phyloP scores from a whole-genome alignment of 306 rosid species.

The Malus fusca region DNA sequence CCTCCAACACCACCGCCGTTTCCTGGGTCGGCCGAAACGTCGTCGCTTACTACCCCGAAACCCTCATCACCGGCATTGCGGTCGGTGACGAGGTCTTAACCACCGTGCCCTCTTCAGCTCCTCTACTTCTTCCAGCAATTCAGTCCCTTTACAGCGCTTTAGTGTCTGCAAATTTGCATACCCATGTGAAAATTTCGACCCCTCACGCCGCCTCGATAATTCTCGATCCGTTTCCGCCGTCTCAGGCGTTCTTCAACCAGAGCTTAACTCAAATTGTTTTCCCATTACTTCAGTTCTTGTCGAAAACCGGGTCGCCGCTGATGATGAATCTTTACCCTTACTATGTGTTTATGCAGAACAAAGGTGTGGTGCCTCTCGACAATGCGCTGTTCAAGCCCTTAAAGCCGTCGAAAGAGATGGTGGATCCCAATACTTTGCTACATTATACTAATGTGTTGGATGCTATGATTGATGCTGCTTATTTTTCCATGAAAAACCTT shows the following conservation, averaged over 20 bases:
- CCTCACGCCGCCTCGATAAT: constrained; percentile 65
- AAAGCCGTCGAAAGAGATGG: constrained; percentile 71
- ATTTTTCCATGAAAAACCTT: constrained; percentile 75
- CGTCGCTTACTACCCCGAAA: constrained; percentile 52
- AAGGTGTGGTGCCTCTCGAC: constrained; percentile 63
- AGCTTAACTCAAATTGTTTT: constrained; percentile 29
- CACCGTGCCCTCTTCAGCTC: constrained; percentile 59
- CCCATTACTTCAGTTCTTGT: constrained; percentile 59
- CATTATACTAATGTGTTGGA: constrained; percentile 76
- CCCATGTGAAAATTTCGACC: constrained; percentile 53
- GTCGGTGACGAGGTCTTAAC: constrained; percentile 87
- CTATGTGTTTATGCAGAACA: constrained; percentile 82
- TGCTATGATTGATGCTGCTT: constrained; percentile 84
- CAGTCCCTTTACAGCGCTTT: constrained; percentile 57
- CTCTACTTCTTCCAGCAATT: constrained; percentile 63
- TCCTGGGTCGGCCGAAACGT: constrained; percentile 66
- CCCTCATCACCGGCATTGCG: constrained; percentile 53
- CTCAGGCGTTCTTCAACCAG: constrained; percentile 82
- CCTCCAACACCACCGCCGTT: constrained; percentile 72
- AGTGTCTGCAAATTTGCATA: constrained; percentile 53
- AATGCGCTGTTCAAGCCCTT: constrained; percentile 69
- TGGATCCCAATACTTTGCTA: constrained; percentile 82
- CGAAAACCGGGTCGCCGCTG: constrained; percentile 55
- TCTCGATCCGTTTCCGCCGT: constrained; percentile 77
- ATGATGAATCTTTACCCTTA: constrained; percentile 86